Conservation (phyloP, 2,329 filamentous ascomycete species). For the Torrubiella hemipterigena region DNA sequence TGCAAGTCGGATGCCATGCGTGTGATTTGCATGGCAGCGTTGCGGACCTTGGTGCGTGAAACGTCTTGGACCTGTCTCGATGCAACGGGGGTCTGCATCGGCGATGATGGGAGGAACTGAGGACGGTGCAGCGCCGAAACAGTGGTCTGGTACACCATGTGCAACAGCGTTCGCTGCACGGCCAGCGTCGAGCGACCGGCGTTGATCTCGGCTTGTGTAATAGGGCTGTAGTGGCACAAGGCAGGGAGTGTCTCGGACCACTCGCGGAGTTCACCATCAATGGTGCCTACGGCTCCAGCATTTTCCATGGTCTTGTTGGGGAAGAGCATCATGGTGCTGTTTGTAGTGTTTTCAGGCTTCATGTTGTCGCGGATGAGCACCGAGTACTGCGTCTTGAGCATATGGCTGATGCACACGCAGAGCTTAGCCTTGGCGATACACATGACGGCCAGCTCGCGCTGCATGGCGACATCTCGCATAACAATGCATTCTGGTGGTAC, state of each 20-base stretch:
- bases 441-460: conserved; percentile 71
- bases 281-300: conserved; percentile 63
- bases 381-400: conserved; percentile 84
- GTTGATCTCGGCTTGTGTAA: conserved; percentile 42
- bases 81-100: conserved; percentile 35
- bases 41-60: conserved; percentile 70
- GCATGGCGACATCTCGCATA: conserved; percentile 58
- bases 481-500: conserved; percentile 60
- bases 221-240: conserved; percentile 55
- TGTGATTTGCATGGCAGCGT: conserved; percentile 77
- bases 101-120: conserved; percentile 70
- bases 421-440: conserved; percentile 87
- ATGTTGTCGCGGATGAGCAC: conserved; percentile 76
- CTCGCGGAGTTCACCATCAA: conserved; percentile 65
- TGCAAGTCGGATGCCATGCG: conserved; percentile 70
- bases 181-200: conserved; percentile 47
- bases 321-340: conserved; percentile 76
- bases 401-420: conserved; percentile 78
- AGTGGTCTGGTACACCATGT: conserved; percentile 90
- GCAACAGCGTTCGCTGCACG: conserved; percentile 73
- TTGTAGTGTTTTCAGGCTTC: conserved; percentile 63
- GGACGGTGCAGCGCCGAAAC: conserved; percentile 84
- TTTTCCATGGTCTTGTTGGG: conserved; percentile 82
- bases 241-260: conserved; percentile 66
- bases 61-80: conserved; percentile 67